Percentiles rank a stretch among this genome's conserved stretches.
Conservation (phyloP, 192 early-diverging fungal species). For the Phlyctochytrium planicorne region DNA sequence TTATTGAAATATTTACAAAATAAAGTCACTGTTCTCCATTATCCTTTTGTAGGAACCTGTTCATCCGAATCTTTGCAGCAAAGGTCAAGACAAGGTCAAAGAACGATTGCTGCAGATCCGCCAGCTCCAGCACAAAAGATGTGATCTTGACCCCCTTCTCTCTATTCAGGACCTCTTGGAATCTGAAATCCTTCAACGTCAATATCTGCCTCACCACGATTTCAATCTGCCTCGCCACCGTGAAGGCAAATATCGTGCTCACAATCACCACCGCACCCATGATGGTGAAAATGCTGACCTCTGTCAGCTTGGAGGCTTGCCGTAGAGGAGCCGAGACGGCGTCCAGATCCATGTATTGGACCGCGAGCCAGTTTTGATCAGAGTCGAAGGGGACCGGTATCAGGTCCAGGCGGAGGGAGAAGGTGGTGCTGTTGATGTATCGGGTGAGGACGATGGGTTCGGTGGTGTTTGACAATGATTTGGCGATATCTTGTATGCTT, state of each 20-base stretch:
- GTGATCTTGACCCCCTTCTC: conserved; percentile 11
- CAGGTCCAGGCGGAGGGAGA: neutral
- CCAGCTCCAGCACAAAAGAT: conserved; percentile 19
- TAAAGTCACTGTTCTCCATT: no score
- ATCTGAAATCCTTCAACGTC: conserved; percentile 17
- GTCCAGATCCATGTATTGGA: conserved; percentile 2
- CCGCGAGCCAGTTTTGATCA: neutral
- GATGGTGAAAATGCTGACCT: conserved; percentile 17
- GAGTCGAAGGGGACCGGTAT: neutral
- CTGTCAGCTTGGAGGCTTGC: neutral
- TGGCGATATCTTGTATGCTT: no score
- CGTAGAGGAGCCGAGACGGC: neutral
- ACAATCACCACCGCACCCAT: conserved; percentile 8
- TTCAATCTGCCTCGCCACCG: conserved; percentile 8
- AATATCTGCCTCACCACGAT: conserved; percentile 11
- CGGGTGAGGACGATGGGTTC: neutral
- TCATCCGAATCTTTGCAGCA: neutral
- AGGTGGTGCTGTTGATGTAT: neutral
- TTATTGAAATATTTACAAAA: no score
- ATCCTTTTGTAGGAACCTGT: no score
- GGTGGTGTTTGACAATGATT: neutral
- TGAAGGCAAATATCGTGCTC: conserved; percentile 3
- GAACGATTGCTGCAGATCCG: conserved; percentile 14
- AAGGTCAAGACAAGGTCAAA: conserved; percentile 11
- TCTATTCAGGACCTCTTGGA: conserved; percentile 13